Base-by-base conservation (phyloP, 139 green algal species). In the Haematococcus lacustris region DNA sequence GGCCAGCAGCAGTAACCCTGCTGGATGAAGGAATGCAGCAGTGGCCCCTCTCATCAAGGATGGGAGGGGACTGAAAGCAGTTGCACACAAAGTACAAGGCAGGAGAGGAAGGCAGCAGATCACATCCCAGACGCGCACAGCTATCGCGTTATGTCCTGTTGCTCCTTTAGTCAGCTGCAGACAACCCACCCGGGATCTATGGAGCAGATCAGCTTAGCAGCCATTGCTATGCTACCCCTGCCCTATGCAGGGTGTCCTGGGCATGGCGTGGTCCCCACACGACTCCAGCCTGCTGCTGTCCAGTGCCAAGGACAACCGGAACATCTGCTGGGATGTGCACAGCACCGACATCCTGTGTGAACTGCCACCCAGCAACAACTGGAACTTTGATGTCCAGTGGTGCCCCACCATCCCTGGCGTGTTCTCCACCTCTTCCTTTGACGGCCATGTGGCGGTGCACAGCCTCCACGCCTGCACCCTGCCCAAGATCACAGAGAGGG, bases 271-370 rank as follows among this genome's bases (percentile, higher is more conserved):
- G 96, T 97, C 85, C 61, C 76, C 76, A 0, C 85, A 92, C 38
- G 96, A 99, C 78, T 78, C 93, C 28, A 76, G 75, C 5, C 77
- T 99, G 78, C 78, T 99, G 38, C 86, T 98, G 23, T 91, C 83
- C 32, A 93, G 84, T 51, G 91, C 79, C 66, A 97, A 97, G 82
- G 96, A 99, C 85, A 91, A 92, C 79, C 89, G 91, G 66, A 97
- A 89, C 30, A 86, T 98, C 60, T 91, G 91, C 76, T 99, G 96
- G 96, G 91, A 98, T 64, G 89, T 92, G 0, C 67, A 78, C 50
- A 76, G 75, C 0, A 85, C 60, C 38, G 82, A 82, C 73, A 86
- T 87, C 3, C 65, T 91, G 26, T 87, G 82, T 70, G 88, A 93
- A 81, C 78, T 91, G 64, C 76, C 84, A 1, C 61, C 75, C 1